Evolutionary conservation across 441 rosid species (phyloP).

Genomic region (Corymbia calophylla): DNA sequence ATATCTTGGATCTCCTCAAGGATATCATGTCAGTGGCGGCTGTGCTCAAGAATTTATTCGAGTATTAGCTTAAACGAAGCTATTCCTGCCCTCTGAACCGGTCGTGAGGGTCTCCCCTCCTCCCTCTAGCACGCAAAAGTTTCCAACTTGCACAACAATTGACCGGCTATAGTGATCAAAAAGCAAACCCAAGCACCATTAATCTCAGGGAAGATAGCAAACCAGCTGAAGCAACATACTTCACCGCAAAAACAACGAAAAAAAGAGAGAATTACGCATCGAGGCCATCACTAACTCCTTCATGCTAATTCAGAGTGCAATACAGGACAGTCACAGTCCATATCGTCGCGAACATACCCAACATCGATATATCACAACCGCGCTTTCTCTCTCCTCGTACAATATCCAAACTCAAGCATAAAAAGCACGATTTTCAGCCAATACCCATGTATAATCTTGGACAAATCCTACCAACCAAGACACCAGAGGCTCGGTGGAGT

Average conservation of each 20-base stretch:
- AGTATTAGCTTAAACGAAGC: background rate
- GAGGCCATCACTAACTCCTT: background rate
- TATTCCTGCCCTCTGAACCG: background rate
- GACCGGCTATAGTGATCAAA: background rate
- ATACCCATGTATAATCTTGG: background rate
- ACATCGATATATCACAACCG: background rate
- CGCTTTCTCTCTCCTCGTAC: background rate
- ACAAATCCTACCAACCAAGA: background rate
- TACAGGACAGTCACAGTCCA: background rate
- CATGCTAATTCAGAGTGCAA: background rate
- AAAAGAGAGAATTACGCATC: background rate
- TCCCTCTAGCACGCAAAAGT: background rate
- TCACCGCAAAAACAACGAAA: background rate
- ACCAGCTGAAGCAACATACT: background rate
- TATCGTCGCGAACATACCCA: background rate
- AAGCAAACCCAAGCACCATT: background rate
- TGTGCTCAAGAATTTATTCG: background rate
- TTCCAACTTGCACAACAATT: background rate
- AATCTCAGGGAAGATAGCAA: background rate
- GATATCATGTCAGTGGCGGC: background rate
- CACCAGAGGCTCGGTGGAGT: background rate
- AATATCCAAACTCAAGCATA: background rate
- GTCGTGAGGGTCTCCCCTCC: background rate
- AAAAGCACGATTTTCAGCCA: background rate
- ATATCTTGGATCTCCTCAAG: background rate